Base-by-base conservation (phyloP, 495 filamentous ascomycete genomes). In the Hypoxylon fuscum region DNA sequence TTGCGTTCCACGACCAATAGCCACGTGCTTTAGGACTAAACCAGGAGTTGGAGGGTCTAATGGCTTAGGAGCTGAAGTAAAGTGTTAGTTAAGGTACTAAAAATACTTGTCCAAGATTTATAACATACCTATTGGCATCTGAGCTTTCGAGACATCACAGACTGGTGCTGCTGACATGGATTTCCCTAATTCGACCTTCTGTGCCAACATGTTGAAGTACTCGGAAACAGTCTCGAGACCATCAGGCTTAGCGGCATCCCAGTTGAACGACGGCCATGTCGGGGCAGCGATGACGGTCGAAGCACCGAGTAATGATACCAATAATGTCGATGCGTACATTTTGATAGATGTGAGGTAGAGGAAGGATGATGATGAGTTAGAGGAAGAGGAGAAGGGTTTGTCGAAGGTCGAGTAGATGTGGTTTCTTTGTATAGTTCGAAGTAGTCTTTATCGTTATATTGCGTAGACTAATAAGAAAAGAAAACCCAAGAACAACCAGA, bases 1-100 rank as follows among this genome's bases (percentile, higher is more conserved):
- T 79, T 97, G 85, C 9, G 88, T 93, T 32, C 94, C 94, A 29
- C 91, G 88, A 67, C 94, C 94, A 45, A 98, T 79, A 66, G 87
- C 91, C 25, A 97, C 88, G 69, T 95, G 91, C 70, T 82, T 84
- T 23, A 92, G 78, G 0, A 50, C 74, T 11, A 90, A 75, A 47
- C 85, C 88, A 7, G 79, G 58, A 14, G 79, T 75, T 11, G 85
- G 84, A 34, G 81, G 51, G 6, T 87, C 85, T 5, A 95, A 80
- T 37, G 79, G 74, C 23, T 66, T 62, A 38, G 77, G 68, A 17
- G 66, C 77, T 81, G 53, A 6, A 22, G 41, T 14, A 25, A n/a
- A 2, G 37, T 54, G 62, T 76, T 68, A 72, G 68, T 60, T 34
- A 15, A 9, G 49, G 31, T 45, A 32, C 27, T 29, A 17, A 52